Percentiles rank a stretch among this genome's conserved stretches.
These are phyloP conservation scores for Aspergillus jensenii DNA, from an alignment of 2,329 filamentous ascomycete species.

Conservation along the genomic window DNA sequence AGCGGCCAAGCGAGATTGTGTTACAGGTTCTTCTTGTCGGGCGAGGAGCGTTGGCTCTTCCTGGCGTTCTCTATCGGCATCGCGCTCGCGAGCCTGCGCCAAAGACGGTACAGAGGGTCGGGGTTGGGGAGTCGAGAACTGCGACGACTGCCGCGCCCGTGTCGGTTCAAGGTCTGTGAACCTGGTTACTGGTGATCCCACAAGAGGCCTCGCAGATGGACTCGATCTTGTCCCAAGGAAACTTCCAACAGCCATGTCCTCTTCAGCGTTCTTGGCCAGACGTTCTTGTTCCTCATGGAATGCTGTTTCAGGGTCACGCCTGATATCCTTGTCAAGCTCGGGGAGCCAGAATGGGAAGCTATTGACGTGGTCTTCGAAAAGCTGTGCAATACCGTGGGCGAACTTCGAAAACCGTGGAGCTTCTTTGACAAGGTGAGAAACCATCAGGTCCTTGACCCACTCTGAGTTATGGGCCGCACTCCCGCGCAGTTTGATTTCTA, in stretches of 20 bases:
- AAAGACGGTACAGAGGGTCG: constrained; percentile 34
- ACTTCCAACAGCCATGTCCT: constrained; percentile 86
- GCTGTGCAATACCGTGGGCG: constrained; percentile 82
- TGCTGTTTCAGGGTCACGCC: constrained; percentile 84
- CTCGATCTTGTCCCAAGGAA: constrained; percentile 63
- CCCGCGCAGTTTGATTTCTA: constrained; percentile 83
- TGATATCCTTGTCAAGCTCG: constrained; percentile 88
- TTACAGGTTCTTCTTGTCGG: constrained; percentile 40
- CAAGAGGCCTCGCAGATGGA: constrained; percentile 26
- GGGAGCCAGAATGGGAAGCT: constrained; percentile 94
- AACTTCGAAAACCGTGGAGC: constrained; percentile 95
- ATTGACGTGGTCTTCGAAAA: constrained; percentile 97
- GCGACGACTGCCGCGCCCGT: constrained; percentile 24
- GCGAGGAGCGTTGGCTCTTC: constrained; percentile 29
- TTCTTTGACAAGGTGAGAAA: constrained; percentile 86
- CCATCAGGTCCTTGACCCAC: constrained; percentile 91
- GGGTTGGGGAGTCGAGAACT: constrained; percentile 22
- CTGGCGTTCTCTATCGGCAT: constrained; percentile 12
- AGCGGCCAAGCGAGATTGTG: constrained; percentile 61
- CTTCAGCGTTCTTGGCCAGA: constrained; percentile 75
- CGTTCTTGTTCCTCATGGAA: constrained; percentile 90
- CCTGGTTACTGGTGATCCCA: constrained; percentile 36
- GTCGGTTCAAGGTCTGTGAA: constrained; percentile 27
- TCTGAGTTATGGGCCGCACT: constrained; percentile 62
- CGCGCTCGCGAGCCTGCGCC: constrained; percentile 36